These are phyloP conservation scores for Argentina anserina DNA, from an alignment of 306 rosid genomes.

Conservation along the genomic window DNA sequence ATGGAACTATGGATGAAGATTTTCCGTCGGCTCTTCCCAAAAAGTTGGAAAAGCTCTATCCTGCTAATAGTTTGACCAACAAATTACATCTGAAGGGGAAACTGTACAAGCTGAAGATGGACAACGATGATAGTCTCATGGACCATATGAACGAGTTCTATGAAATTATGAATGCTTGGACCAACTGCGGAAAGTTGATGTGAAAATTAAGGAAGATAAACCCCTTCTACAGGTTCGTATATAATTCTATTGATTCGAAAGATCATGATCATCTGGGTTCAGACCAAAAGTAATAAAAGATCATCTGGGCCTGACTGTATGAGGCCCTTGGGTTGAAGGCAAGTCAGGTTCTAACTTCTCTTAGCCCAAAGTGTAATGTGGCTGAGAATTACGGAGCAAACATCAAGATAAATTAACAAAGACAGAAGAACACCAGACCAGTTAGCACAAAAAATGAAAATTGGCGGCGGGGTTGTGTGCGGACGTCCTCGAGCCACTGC, in stretches of 20 bases:
- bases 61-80: neutral
- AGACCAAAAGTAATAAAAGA: too few species aligned
- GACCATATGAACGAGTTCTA: neutral
- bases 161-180: neutral
- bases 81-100: neutral
- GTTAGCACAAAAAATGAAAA: constrained; percentile 42
- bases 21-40: too few species aligned
- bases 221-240: neutral
- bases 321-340: neutral
- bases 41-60: neutral
- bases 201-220: neutral
- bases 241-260: too few species aligned
- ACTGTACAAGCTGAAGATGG: neutral
- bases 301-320: neutral
- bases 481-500: constrained; percentile 61
- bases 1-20: too few species aligned
- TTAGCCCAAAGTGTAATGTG: constrained; percentile 14
- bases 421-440: neutral
- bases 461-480: constrained; percentile 62
- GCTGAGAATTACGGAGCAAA: neutral
- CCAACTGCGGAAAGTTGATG: neutral
- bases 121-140: neutral
- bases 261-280: too few species aligned
- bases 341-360: too few species aligned
- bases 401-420: neutral